These are phyloP conservation scores for Melampsora americana DNA, from an alignment of 1,284 basidiomycete species.

Conservation along the genomic window DNA sequence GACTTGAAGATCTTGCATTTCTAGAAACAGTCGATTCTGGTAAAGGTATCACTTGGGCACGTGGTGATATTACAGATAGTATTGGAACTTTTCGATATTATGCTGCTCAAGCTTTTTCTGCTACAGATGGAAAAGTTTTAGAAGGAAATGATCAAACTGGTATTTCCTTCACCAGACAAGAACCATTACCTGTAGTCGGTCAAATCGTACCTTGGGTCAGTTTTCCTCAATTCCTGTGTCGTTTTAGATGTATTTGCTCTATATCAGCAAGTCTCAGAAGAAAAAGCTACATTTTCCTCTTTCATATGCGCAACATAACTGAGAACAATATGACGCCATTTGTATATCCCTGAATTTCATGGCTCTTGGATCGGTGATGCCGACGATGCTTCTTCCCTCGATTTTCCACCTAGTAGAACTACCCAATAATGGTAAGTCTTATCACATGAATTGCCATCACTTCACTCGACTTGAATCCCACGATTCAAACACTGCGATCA, in stretches of 20 bases:
- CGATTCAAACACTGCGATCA: constrained; percentile 44
- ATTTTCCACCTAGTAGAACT: constrained; percentile 11
- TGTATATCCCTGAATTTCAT: too few relatives aligned
- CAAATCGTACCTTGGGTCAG: constrained; percentile 67
- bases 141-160: constrained; percentile 73
- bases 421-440: constrained; percentile 24
- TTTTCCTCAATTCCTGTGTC: constrained; percentile 53
- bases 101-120: constrained; percentile 45
- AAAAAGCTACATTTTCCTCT: constrained; percentile 66
- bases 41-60: constrained; percentile 46
- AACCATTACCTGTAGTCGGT: constrained; percentile 89
- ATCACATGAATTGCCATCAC: constrained; percentile 19
- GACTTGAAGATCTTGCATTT: constrained; percentile 45
- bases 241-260: not conserved
- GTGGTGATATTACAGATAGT: constrained; percentile 47
- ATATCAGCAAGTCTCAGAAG: not conserved
- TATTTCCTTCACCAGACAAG: constrained; percentile 77
- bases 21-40: constrained; percentile 46
- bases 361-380: too few relatives aligned
- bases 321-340: too few relatives aligned
- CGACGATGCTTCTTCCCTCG: too few relatives aligned
- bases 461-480: constrained; percentile 6
- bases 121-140: constrained; percentile 66
- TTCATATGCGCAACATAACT: not conserved
- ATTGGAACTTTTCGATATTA: constrained; percentile 47